Conservation (phyloP, 2,329 filamentous ascomycete genomes). For the Xylaria digitata region DNA sequence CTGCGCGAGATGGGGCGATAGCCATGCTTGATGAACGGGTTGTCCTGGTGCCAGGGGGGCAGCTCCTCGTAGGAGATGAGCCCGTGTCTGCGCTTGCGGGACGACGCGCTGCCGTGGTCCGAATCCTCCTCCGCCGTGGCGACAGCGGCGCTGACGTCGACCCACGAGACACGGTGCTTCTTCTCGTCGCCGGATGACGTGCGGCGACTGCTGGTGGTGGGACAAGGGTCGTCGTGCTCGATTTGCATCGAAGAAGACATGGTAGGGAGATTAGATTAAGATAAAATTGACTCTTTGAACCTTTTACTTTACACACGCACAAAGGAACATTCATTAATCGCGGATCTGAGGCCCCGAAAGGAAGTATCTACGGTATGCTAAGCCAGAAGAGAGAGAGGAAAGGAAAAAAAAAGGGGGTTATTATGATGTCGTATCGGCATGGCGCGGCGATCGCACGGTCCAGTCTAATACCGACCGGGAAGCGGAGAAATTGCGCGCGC, state of each 20-base stretch:
- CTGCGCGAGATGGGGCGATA: constrained; percentile 73
- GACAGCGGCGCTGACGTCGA: not conserved
- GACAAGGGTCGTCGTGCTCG: constrained; percentile 20
- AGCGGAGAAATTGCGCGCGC: constrained; percentile 20
- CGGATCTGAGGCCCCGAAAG: too few relatives aligned
- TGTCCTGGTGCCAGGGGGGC: constrained; percentile 60
- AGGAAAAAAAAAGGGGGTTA: not conserved
- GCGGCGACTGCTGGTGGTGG: constrained; percentile 16
- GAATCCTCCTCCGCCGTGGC: constrained; percentile 2
- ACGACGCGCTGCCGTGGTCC: constrained; percentile 2
- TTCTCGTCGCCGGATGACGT: constrained; percentile 32
- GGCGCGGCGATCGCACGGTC: not conserved
- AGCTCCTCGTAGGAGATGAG: constrained; percentile 45
- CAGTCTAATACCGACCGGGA: not conserved
- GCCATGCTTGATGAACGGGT: constrained; percentile 72
- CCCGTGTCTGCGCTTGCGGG: constrained; percentile 18
- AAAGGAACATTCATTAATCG: not conserved
- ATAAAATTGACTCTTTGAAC: not conserved
- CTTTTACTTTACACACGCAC: too few relatives aligned
- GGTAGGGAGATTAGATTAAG: not conserved
- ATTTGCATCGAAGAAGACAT: constrained; percentile 30
- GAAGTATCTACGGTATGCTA: too few relatives aligned
- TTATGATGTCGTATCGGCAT: constrained; percentile 7
- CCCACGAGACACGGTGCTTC: constrained; percentile 7
- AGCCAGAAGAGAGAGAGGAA: not conserved